These are phyloP conservation scores for Cicer chorassanicum DNA, from an alignment of 306 rosid species.

Conservation along the genomic window DNA sequence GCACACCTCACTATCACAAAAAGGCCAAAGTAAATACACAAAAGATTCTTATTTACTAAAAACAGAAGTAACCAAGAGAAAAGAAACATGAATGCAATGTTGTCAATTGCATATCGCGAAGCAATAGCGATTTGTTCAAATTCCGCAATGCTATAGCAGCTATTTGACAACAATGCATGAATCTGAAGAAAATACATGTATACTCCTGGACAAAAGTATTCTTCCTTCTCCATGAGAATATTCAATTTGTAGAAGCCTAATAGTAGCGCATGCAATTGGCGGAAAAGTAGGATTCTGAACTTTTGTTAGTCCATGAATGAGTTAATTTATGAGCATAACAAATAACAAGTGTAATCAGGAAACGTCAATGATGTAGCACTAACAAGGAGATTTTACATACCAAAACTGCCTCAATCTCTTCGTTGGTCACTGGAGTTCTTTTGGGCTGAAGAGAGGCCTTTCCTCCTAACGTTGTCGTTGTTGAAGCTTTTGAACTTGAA, in stretches of 20 bases:
- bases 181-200: background rate
- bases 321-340: background rate
- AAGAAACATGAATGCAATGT: slow-evolving; percentile 8
- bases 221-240: slow-evolving; percentile 2
- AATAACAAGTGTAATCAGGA: slow-evolving; percentile 4
- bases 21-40: background rate
- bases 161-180: background rate
- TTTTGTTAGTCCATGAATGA: slow-evolving; percentile 1
- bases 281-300: background rate
- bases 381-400: slow-evolving; percentile 54
- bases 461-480: slow-evolving; percentile 67
- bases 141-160: too few species aligned
- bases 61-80: slow-evolving; percentile 6
- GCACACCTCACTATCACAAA: background rate
- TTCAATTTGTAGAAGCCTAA: slow-evolving; percentile 19
- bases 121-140: too few species aligned
- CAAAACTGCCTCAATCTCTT: slow-evolving; percentile 94
- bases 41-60: background rate
- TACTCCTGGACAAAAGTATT: slow-evolving; percentile 7
- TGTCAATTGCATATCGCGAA: too few species aligned
- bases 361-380: slow-evolving; percentile 17
- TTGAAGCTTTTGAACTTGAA: slow-evolving; percentile 56
- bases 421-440: slow-evolving; percentile 81
- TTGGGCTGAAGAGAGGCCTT: slow-evolving; percentile 94
- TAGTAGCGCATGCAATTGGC: slow-evolving; percentile 21